A percentile compares a stretch with the other conserved stretches of the same genome.
These are phyloP conservation scores for Solanum corneliomulleri DNA, from an alignment of 257 asterid genomes.

Conservation along the genomic window DNA sequence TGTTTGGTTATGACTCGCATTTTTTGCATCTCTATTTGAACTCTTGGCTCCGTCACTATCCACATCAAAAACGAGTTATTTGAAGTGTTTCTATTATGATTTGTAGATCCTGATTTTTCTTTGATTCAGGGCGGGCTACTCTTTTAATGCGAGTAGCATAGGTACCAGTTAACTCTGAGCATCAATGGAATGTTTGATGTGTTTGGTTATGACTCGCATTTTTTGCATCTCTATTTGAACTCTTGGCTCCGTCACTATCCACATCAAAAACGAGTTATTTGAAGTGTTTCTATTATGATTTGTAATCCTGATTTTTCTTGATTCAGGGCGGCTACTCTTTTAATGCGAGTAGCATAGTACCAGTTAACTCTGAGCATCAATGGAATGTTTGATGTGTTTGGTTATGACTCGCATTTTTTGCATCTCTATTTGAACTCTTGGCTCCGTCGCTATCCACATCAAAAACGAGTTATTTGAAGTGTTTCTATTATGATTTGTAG, in stretches of 20 bases:
- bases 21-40: not conserved
- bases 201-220: not conserved
- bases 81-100: not conserved
- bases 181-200: not conserved
- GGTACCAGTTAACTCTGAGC: not conserved
- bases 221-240: not conserved
- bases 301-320: too few relatives aligned
- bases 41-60: not conserved
- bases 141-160: not conserved
- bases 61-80: not conserved
- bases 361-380: not conserved
- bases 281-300: too few relatives aligned
- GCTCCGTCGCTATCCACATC: not conserved
- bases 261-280: not conserved
- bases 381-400: not conserved
- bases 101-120: not conserved
- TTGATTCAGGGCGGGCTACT: too few relatives aligned
- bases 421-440: not conserved
- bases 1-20: not conserved
- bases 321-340: not conserved
- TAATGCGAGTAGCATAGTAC: not conserved
- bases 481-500: not conserved
- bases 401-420: not conserved
- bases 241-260: not conserved
- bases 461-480: not conserved